Evolutionary conservation across 208 protist genomes (phyloP).

Genomic region (Phytomonas sp.): DNA sequence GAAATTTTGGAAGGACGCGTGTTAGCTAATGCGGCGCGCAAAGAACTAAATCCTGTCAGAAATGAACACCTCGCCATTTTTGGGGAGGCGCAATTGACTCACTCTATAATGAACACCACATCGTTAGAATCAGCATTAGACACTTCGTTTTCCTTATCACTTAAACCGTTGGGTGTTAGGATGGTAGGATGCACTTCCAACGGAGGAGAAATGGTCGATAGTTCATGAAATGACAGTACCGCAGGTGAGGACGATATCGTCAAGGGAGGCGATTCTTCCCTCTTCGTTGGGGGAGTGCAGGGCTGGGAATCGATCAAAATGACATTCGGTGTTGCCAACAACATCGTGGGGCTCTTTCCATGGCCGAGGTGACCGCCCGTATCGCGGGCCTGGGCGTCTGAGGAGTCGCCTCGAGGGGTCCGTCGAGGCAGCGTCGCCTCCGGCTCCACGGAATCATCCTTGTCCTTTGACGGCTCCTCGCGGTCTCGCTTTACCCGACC

Average conservation of each 20-base stretch:
- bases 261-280: neutral
- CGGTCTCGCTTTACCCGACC: neutral
- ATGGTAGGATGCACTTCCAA: neutral
- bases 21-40: neutral
- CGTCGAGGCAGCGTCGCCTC: neutral
- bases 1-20: neutral
- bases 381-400: neutral
- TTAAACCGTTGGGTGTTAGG: neutral
- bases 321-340: neutral
- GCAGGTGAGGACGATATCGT: neutral
- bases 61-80: neutral
- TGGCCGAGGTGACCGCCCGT: neutral
- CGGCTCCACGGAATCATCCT: neutral
- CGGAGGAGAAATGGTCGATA: neutral
- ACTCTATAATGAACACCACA: slow-evolving; percentile 23
- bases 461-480: neutral
- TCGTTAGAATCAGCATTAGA: slow-evolving; percentile 13
- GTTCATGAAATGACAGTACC: neutral
- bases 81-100: neutral
- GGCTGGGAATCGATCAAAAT: neutral
- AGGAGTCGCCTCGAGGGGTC: neutral
- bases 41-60: neutral
- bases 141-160: neutral
- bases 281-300: neutral
- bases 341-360: neutral